Evolutionary conservation across 352 stramenopile genomes (phyloP), one percentile per base, ranked within the genome.

Genomic region (Globisporangium splendens): DNA sequence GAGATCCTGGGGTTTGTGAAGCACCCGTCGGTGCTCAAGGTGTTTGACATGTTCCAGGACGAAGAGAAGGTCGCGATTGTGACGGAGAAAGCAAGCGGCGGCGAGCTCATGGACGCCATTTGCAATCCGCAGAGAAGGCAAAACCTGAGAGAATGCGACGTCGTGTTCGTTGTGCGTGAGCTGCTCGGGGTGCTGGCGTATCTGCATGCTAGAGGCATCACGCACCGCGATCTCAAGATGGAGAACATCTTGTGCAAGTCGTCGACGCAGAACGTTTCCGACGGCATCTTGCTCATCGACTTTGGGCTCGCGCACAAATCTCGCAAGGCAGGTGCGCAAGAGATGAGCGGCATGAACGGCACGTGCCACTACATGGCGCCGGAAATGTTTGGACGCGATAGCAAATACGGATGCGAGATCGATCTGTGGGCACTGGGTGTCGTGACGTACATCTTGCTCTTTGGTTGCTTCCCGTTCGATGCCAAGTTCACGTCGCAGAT

Each of bases 351-450:
- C 22, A 91, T 94, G 77, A 91, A 90, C 62, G 85, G 85, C 52
- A 92, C 85, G 55, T 75, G 76, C 50, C 85, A 91, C 62, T 94
- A 89, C 61, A 91, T 94, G 82, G 85, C 85, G 8, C 85, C 85
- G 1, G 85, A 94, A 63, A 91, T 92, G 75, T 94, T 92, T 56
- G 72, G 70, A 21, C 80, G 74, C 33, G 58, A 82, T 18, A 72
- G 66, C 6, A 38, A 42, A 4, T 94, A 94, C 56, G 79, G 71
- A 49, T 72, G 66, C 42, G 75, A 80, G 20, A 80, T 94, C 50
- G 85, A 95, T 54, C 48, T 95, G 1, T 95, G 85, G 85, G 79
- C 85, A 0, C 63, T 95, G 31, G 85, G 85, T 46, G 77, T 95
- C 28, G 70, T 89, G 46, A 77, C 79, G 20, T 95, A 78, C 63